These are phyloP conservation scores for Jimgerdemannia flammicorona DNA, from an alignment of 192 early-diverging fungal genomes.

Conservation along the genomic window DNA sequence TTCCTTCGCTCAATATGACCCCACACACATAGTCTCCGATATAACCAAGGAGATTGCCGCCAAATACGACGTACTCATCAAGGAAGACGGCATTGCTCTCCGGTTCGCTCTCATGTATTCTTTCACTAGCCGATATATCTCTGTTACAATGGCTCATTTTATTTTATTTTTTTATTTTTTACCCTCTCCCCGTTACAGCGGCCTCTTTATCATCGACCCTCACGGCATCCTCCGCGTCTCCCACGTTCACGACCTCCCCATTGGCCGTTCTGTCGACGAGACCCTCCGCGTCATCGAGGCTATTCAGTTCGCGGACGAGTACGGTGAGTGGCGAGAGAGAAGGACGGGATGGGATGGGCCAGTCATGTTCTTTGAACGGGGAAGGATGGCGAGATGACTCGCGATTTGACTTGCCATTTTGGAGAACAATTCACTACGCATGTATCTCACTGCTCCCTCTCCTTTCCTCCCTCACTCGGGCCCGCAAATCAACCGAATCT, in stretches of 20 bases:
- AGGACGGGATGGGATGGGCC: not conserved
- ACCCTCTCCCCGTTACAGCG: constrained; percentile 16
- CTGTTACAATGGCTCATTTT: too few species aligned
- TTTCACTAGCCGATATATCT: too few species aligned
- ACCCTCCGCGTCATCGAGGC: constrained; percentile 59
- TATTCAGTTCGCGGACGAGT: constrained; percentile 54
- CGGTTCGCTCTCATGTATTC: constrained; percentile 19
- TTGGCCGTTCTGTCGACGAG: constrained; percentile 65
- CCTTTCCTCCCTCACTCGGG: too few species aligned
- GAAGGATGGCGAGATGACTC: too few species aligned
- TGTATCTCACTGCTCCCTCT: too few species aligned
- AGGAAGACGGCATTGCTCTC: constrained; percentile 68
- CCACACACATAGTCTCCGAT: too few species aligned
- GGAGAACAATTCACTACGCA: not conserved
- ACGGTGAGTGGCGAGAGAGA: constrained; percentile 35
- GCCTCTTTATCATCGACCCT: constrained; percentile 60
- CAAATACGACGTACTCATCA: constrained; percentile 26
- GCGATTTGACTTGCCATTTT: not conserved
- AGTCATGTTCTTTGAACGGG: too few species aligned
- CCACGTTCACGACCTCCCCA: constrained; percentile 55
- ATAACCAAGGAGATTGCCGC: too few species aligned
- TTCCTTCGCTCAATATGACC: constrained; percentile 37
- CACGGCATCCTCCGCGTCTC: constrained; percentile 55
- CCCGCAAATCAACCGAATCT: too few species aligned
- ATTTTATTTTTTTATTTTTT: too few species aligned